Conservation (phyloP, 768 basidiomycete species). For the Pisolithus marmoratus region DNA sequence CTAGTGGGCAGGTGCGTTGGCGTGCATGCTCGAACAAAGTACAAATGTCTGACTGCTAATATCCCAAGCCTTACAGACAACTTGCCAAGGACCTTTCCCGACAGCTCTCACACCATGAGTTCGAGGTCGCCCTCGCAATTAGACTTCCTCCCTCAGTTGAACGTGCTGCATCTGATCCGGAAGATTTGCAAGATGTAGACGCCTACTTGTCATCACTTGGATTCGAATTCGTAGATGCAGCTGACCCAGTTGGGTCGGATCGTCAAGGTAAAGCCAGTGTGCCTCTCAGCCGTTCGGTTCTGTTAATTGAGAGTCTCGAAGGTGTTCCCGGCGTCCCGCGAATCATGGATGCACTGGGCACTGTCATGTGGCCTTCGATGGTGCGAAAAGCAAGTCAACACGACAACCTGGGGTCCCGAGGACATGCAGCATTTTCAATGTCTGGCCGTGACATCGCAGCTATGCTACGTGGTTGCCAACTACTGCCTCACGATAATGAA, state of each 20-base stretch:
- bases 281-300: not conserved
- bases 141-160: slow-evolving; percentile 33
- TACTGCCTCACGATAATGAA: slow-evolving; percentile 23
- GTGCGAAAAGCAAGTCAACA: slow-evolving; percentile 24
- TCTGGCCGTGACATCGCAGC: slow-evolving; percentile 16
- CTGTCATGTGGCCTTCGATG: slow-evolving; percentile 88
- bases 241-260: slow-evolving; percentile 8
- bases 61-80: slow-evolving; percentile 50
- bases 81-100: slow-evolving; percentile 46
- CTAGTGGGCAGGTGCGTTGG: slow-evolving; percentile 53
- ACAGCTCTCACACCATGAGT: slow-evolving; percentile 45
- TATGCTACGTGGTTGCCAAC: slow-evolving; percentile 12
- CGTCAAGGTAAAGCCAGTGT: slow-evolving; percentile 11
- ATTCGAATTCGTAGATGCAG: slow-evolving; percentile 68
- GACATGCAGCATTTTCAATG: slow-evolving; percentile 8
- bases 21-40: not conserved
- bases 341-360: slow-evolving; percentile 73
- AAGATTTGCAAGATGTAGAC: slow-evolving; percentile 55
- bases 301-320: slow-evolving; percentile 13
- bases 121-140: slow-evolving; percentile 71
- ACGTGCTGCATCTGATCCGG: slow-evolving; percentile 22
- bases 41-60: not conserved
- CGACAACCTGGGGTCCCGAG: not conserved
- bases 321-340: slow-evolving; percentile 56
- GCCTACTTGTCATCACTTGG: slow-evolving; percentile 61